These are phyloP conservation scores for Yamadazyma buinensis DNA, from an alignment of 1,139 yeast species.

Conservation along the genomic window DNA sequence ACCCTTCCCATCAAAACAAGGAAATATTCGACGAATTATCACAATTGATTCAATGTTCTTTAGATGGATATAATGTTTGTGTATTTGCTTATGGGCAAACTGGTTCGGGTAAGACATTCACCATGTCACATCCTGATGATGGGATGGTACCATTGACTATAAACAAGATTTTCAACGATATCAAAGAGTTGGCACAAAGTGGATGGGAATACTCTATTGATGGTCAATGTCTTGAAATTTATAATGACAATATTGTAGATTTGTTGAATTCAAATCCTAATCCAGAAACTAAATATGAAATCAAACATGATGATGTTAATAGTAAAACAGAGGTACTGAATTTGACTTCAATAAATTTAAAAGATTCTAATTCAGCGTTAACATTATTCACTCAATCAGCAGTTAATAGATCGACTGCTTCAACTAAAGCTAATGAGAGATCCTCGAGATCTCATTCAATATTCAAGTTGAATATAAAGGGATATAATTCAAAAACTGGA, in stretches of 20 bases:
- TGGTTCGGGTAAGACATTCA: constrained; percentile 92
- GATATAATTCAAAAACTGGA: constrained; percentile 50
- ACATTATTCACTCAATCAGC: constrained; percentile 52
- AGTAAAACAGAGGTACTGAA: constrained; percentile 60
- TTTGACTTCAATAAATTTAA: constrained; percentile 47
- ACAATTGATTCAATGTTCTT: constrained; percentile 81
- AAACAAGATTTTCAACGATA: constrained; percentile 63
- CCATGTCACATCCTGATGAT: constrained; percentile 71
- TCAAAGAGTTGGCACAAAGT: constrained; percentile 42
- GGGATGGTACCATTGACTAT: constrained; percentile 87
- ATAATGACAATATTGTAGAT: constrained; percentile 79
- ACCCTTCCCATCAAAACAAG: constrained; percentile 47
- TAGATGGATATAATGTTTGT: constrained; percentile 90
- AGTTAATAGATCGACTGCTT: constrained; percentile 70
- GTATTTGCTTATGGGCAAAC: constrained; percentile 98
- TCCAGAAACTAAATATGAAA: constrained; percentile 51
- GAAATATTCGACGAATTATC: constrained; percentile 81
- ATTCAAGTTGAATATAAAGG: constrained; percentile 60
- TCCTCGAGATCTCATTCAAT: constrained; percentile 73
- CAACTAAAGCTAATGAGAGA: constrained; percentile 76
- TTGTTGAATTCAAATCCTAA: constrained; percentile 33
- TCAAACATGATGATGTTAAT: constrained; percentile 61
- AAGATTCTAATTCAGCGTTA: constrained; percentile 48
- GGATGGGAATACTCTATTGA: constrained; percentile 66
- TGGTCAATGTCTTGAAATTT: constrained; percentile 87